Base-by-base conservation (phyloP, 2,329 filamentous ascomycete genomes). In the Botryotinia narcissicola region DNA sequence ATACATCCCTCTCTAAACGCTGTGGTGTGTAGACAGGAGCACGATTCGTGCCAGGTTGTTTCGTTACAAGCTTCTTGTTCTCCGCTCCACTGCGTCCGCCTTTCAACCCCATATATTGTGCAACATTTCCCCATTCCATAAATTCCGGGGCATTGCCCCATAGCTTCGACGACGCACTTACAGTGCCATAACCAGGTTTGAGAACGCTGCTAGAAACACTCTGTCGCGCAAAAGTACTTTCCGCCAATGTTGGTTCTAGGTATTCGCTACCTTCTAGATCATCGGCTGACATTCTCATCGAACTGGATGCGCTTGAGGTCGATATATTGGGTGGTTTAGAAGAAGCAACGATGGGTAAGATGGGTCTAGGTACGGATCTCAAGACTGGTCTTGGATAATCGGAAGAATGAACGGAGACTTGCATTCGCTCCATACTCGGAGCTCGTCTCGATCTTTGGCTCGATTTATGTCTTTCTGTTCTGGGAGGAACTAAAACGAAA, bases 261-360 rank as follows among this genome's bases (percentile, higher is more conserved):
- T 20, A 70, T 54, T 70, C 67, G 22, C 67, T 70, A 1, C 67
- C 67, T 25, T 9, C 67, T 12, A 70, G 9, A 35, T 61, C 67
- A 20, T 40, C n/a, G 0, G 51, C 42, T 14, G 67, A 70, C 67
- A 70, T 70, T 40, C 44, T 48, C 1, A 25, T 54, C 32, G 32
- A 29, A 20, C 44, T 18, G 10, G 46, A 29, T 18, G 14, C 7
- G 20, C 51, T 61, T 1, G 59, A 40, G 14, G 20, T 37, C 10
- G 59, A 40, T 42, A 4, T 3, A 42, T 20, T 9, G 4, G 10
- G 25, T 8, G 32, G 35, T 9, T 42, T 54, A 25, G 46, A 22
- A 10, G 46, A 51, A 25, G 22, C 22, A 6, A 29, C 9, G 0
- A 57, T 57, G 12, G 51, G 51, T 18, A 18, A 57, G 14, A 57